phyloP scores from a whole-genome alignment of 73 alveolate genomes.

The Paramecium biaurelia region DNA sequence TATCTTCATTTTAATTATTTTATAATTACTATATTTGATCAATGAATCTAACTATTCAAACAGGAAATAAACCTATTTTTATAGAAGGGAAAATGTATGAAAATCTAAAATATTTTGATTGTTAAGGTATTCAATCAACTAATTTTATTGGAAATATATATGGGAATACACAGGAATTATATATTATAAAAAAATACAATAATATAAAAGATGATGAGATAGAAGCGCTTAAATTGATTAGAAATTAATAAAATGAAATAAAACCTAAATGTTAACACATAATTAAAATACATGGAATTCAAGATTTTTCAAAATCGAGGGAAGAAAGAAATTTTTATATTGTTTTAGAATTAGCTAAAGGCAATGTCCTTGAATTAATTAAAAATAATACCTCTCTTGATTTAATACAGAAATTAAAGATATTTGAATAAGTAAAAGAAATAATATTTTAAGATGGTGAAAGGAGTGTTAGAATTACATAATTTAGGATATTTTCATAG shows the following conservation, averaged over 20 bases:
- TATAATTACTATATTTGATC: too few species aligned
- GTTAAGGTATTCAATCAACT: not conserved
- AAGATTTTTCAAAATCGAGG: not conserved
- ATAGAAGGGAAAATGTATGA: not conserved
- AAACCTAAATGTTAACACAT: not conserved
- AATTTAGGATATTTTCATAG: slow-evolving; percentile 19
- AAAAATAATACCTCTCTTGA: not conserved
- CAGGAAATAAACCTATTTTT: too few species aligned
- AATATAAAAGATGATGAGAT: not conserved
- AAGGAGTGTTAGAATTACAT: not conserved
- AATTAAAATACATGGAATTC: not conserved
- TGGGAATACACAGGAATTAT: not conserved
- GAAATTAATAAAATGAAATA: not conserved
- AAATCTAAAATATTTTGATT: too few species aligned
- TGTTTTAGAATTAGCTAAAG: not conserved
- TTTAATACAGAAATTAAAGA: not conserved
- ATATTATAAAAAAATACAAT: not conserved
- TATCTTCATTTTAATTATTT: too few species aligned
- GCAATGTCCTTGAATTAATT: not conserved
- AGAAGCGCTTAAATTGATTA: not conserved
- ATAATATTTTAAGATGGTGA: not conserved
- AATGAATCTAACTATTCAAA: too few species aligned
- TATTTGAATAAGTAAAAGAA: not conserved
- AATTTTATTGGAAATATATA: not conserved
- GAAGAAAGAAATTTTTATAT: not conserved